Evolutionary conservation across 2,329 filamentous ascomycete genomes (phyloP).

Genomic region (Orbilia ellipsospora): DNA sequence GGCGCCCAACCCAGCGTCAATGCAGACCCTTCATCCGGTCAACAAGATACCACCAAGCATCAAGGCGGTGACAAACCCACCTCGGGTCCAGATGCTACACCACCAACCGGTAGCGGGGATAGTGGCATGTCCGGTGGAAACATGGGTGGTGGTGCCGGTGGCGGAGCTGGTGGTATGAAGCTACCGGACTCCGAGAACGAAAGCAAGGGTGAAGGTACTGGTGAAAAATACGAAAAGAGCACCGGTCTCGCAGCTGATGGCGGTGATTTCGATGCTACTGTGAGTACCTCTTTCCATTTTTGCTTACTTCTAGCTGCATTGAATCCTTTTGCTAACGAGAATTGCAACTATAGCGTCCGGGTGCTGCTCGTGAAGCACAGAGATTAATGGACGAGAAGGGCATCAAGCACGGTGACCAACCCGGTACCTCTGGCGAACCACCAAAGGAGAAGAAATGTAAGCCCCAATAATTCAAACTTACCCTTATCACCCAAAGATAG

Average conservation of each 20-base stretch:
- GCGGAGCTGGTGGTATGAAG: constrained; percentile 57
- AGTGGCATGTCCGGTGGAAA: constrained; percentile 45
- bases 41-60: constrained; percentile 59
- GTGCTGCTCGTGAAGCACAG: constrained; percentile 75
- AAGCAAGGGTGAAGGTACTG: constrained; percentile 66
- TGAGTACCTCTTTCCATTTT: constrained; percentile 8
- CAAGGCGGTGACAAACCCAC: constrained; percentile 61
- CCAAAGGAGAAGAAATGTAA: constrained; percentile 50
- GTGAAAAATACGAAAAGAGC: constrained; percentile 70
- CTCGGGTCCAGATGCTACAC: constrained; percentile 58
- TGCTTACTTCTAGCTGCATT: no score
- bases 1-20: constrained; percentile 49
- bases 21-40: constrained; percentile 5
- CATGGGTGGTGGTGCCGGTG: constrained; percentile 60
- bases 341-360: constrained; percentile 64
- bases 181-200: constrained; percentile 59
- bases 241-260: constrained; percentile 73
- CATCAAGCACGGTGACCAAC: constrained; percentile 61
- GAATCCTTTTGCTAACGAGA: neutral
- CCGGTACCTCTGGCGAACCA: constrained; percentile 55
- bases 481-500: neutral
- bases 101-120: constrained; percentile 53
- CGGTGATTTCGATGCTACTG: constrained; percentile 73
- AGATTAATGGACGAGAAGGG: constrained; percentile 69
- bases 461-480: neutral